Evolutionary conservation across 2,329 filamentous ascomycete genomes (phyloP).

Genomic region (Zalaria sp.): DNA sequence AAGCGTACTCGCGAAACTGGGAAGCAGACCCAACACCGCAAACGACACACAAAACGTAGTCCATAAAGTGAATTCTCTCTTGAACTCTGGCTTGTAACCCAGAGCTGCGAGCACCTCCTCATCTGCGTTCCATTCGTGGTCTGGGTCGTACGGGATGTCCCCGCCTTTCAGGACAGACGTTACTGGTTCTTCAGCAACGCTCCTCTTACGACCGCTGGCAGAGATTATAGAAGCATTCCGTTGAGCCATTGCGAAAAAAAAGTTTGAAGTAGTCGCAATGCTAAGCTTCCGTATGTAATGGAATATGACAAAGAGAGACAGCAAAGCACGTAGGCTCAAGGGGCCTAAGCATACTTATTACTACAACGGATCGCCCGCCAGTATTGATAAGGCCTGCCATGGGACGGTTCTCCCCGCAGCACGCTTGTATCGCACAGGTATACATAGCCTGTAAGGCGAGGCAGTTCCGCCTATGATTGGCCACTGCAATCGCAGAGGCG

Average conservation of each 20-base stretch:
- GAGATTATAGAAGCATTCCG: constrained; percentile 9
- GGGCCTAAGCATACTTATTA: too few species aligned
- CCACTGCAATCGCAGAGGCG: too few species aligned
- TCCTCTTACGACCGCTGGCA: constrained; percentile 12
- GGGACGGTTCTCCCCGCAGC: too few species aligned
- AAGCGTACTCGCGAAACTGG: constrained; percentile 57
- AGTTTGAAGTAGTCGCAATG: too few species aligned
- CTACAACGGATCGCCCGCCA: too few species aligned
- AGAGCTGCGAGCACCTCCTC: constrained; percentile 48
- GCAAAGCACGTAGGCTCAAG: too few species aligned
- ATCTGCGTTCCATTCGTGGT: constrained; percentile 35
- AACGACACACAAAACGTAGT: constrained; percentile 64
- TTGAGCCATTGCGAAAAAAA: constrained; percentile 8
- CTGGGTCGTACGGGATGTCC: constrained; percentile 32
- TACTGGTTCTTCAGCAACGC: constrained; percentile 35
- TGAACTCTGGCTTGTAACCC: constrained; percentile 50
- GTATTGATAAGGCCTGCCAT: too few species aligned
- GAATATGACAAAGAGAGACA: too few species aligned
- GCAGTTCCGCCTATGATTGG: too few species aligned
- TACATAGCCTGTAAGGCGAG: too few species aligned
- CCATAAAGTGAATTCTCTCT: constrained; percentile 59
- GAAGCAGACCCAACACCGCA: constrained; percentile 55
- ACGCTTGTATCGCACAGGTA: too few species aligned
- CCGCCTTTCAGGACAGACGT: constrained; percentile 35
- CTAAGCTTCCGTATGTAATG: too few species aligned